phyloP scores from a whole-genome alignment of 2,329 filamentous ascomycete genomes.

The Colletotrichum phormii region DNA sequence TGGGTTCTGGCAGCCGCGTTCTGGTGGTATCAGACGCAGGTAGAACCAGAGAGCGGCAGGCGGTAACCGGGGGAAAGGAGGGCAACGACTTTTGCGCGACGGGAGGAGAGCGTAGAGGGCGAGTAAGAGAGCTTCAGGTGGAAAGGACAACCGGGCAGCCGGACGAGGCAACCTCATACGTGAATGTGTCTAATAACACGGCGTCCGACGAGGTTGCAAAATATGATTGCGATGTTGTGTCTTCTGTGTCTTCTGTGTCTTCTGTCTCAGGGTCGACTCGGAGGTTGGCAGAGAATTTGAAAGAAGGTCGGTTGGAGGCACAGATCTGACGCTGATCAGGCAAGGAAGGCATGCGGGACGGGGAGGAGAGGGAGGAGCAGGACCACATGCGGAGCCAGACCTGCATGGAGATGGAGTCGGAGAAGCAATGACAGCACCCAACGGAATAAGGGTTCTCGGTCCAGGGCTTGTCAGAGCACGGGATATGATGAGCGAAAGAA shows the following conservation, averaged over 20 bases:
- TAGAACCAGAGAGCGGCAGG: background rate
- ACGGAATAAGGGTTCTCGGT: slow-evolving; percentile 29
- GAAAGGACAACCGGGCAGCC: slow-evolving; percentile 5
- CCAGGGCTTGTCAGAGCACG: background rate
- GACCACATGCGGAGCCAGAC: slow-evolving; percentile 34
- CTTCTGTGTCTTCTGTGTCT: slow-evolving; percentile 8
- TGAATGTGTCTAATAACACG: slow-evolving; percentile 37
- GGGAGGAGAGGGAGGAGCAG: slow-evolving; percentile 32
- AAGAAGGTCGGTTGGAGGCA: slow-evolving; percentile 22
- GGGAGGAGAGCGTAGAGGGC: background rate
- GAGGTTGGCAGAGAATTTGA: slow-evolving; percentile 30
- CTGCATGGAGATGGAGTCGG: slow-evolving; percentile 34
- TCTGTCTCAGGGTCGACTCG: slow-evolving; percentile 16
- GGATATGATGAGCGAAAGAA: background rate
- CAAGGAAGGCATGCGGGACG: slow-evolving; percentile 36
- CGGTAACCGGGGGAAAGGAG: background rate
- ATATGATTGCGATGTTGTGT: slow-evolving; percentile 17
- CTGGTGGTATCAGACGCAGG: background rate
- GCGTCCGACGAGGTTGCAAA: slow-evolving; percentile 16
- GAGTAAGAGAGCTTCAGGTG: background rate
- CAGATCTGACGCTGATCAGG: slow-evolving; percentile 34
- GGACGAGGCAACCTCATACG: slow-evolving; percentile 8
- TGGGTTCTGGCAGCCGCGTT: background rate
- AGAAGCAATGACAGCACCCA: slow-evolving; percentile 32
- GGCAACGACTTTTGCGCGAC: background rate